Evolutionary conservation across 768 basidiomycete genomes (phyloP), one percentile per base, ranked within the genome.

Genomic region (Termitomyces sp.): DNA sequence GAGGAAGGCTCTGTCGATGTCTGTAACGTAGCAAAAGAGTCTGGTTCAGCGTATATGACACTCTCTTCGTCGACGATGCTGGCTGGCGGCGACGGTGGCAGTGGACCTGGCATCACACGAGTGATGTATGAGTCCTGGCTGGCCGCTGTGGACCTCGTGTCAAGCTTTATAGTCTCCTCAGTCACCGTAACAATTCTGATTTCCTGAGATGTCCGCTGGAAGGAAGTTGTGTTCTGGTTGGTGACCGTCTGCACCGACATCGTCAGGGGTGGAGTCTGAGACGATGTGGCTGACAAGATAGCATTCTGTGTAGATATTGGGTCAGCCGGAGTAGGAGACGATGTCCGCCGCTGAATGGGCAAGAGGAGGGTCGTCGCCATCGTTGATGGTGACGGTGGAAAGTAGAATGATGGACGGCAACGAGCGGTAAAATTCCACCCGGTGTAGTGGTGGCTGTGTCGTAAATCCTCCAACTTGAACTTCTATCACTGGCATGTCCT

Each of bases 131-230:
- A 50, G 26, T 63, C 60, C 20, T 60, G 55, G 20, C 51, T 51
- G 28, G 56, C 40, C 20, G 13, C 14, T 18, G 20, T 35, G 7
- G 56, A 33, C 33, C 57, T 50, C 42, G 48, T 53, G 38, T 77
- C 75, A 57, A 81, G 64, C 58, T 75, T 67, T 56, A 82, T 73
- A 13, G 66, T 65, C 65, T 85, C 80, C 32, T 74, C 71, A 6
- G 81, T 78, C 50, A 85, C 78, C 64, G 80, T 80, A 55, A 84
- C 69, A 53, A 85, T 74, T 62, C 82, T 83, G 16, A 83, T 68
- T 59, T 83, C 81, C 62, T 82, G 78, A 16, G 76, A 62, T 46
- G 56, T 53, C 36, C 58, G 57, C 48, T 57, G 62, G 22, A 38
- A 54, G 36, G 53, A 36, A 42, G 44, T 43, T n/a, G 53, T 18